Evolutionary conservation across 192 early-diverging fungal species (phyloP).

Genomic region (Coemansia sp.): DNA sequence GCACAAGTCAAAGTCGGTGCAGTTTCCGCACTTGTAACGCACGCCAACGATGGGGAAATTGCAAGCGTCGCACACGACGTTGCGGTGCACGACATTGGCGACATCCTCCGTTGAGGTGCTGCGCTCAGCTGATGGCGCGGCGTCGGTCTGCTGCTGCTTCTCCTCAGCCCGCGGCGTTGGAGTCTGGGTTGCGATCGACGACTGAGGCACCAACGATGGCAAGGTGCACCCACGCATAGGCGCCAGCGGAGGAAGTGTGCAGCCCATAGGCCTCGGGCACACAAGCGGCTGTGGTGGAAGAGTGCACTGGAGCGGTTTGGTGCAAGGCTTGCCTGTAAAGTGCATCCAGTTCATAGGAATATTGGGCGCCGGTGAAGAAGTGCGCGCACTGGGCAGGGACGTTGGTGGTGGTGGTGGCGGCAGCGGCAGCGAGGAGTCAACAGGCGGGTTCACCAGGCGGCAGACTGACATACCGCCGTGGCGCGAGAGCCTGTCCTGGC

Average conservation of each 20-base stretch:
- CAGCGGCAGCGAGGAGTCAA: background rate
- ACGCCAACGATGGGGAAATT: constrained; percentile 76
- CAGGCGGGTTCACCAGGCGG: constrained; percentile 9
- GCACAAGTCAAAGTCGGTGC: constrained; percentile 92
- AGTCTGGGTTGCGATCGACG: background rate
- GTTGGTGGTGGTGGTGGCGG: no score
- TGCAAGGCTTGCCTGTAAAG: background rate
- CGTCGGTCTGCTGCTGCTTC: constrained; percentile 15
- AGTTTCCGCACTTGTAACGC: constrained; percentile 94
- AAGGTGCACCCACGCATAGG: constrained; percentile 4
- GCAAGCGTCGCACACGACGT: constrained; percentile 41
- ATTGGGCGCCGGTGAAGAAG: background rate
- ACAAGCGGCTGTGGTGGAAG: background rate
- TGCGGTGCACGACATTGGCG: constrained; percentile 7
- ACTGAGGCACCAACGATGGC: background rate
- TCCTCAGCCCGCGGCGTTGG: background rate
- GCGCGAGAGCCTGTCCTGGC: constrained; percentile 2
- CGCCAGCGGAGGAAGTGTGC: constrained; percentile 4
- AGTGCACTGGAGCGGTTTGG: background rate
- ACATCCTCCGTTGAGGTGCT: constrained; percentile 2
- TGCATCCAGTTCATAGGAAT: no score
- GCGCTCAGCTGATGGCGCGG: constrained; percentile 1
- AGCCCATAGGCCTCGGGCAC: background rate
- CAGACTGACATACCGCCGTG: constrained; percentile 3
- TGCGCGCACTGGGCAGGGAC: no score